Conservation (phyloP, 805 yeast species). For the Hanseniaspora occidentalis region DNA sequence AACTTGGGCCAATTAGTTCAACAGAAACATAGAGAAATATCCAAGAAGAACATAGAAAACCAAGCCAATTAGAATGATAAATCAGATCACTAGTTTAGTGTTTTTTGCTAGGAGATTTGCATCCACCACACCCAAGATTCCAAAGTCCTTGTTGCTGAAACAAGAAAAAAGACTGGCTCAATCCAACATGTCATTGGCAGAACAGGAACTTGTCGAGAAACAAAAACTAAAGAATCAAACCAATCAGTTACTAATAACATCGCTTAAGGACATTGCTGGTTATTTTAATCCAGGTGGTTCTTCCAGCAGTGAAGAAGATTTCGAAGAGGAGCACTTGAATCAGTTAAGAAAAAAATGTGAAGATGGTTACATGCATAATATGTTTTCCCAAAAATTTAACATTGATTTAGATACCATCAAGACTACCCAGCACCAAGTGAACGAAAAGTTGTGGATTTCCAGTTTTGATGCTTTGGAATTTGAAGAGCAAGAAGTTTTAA, state of each 20-base stretch:
- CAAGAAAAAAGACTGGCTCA: background rate
- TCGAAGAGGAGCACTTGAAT: constrained; percentile 9
- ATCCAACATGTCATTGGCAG: background rate
- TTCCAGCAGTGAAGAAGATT: background rate
- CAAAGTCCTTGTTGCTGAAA: background rate
- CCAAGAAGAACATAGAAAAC: no score
- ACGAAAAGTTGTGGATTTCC: background rate
- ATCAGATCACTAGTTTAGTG: no score
- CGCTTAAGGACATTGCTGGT: constrained; percentile 1
- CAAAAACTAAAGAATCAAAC: background rate
- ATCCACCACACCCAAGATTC: background rate
- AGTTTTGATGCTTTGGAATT: background rate
- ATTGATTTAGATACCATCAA: background rate
- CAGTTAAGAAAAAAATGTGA: constrained; percentile 5
- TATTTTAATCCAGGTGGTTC: constrained; percentile 1
- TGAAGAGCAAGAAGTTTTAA: background rate
- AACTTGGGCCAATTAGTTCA: no score
- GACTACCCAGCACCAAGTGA: background rate
- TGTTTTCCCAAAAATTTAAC: background rate
- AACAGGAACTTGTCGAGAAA: background rate
- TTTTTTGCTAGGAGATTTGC: no score
- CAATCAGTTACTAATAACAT: background rate
- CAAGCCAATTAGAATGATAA: no score
- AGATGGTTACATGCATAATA: background rate
- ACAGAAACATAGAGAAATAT: no score